Evolutionary conservation across 2,329 filamentous ascomycete genomes (phyloP).

Genomic region (Colletotrichum sp.): DNA sequence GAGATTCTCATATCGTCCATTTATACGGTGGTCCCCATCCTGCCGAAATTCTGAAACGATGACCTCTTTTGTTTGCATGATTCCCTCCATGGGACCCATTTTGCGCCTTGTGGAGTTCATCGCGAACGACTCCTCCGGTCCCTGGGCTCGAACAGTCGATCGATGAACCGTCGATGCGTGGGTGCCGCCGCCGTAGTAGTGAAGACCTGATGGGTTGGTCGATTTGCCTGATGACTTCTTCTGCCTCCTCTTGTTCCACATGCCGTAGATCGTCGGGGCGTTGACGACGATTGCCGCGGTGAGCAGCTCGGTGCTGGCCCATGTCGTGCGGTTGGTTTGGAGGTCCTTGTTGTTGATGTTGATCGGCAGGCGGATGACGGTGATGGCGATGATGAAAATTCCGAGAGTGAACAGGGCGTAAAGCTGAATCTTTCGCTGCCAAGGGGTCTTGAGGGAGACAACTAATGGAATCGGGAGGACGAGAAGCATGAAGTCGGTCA

Average conservation of each 20-base stretch:
- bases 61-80: slow-evolving; percentile 19
- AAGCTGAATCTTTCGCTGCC: slow-evolving; percentile 35
- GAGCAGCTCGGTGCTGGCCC: slow-evolving; percentile 41
- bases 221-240: slow-evolving; percentile 26
- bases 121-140: not conserved
- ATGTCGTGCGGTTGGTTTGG: slow-evolving; percentile 40
- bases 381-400: slow-evolving; percentile 43
- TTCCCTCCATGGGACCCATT: slow-evolving; percentile 11
- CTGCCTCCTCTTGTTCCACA: slow-evolving; percentile 33
- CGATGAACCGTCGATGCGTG: slow-evolving; percentile 6
- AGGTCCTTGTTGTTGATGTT: slow-evolving; percentile 37
- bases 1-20: slow-evolving; percentile 7
- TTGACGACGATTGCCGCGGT: slow-evolving; percentile 37
- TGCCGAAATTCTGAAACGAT: slow-evolving; percentile 18
- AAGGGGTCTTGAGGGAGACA: slow-evolving; percentile 30
- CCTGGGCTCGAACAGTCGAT: not conserved
- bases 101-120: slow-evolving; percentile 4
- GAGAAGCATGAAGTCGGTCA: slow-evolving; percentile 35
- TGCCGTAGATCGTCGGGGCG: slow-evolving; percentile 38
- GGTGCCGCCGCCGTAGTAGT: slow-evolving; percentile 7
- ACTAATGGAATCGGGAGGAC: slow-evolving; percentile 34
- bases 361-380: slow-evolving; percentile 41
- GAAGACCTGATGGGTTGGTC: slow-evolving; percentile 1
- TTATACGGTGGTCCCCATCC: not conserved
- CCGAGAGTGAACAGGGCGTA: slow-evolving; percentile 40